Evolutionary conservation across 1,284 basidiomycete species (phyloP), one percentile per base, ranked within the genome.

Genomic region (Salmacisia buchloeana): DNA sequence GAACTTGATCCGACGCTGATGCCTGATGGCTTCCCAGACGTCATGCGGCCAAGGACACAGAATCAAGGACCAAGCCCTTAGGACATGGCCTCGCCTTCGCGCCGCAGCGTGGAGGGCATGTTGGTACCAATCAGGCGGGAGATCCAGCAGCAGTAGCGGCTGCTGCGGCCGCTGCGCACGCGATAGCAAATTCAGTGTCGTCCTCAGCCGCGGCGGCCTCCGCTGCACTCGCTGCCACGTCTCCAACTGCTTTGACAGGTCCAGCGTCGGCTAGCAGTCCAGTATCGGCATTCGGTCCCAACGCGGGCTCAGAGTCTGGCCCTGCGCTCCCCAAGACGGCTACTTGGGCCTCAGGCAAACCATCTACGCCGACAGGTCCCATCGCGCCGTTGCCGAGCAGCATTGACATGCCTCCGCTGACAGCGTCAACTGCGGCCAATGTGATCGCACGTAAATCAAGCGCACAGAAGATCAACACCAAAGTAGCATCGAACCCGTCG

Each of bases 311-410:
- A 21, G 60, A 61, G 34, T 72, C 73, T 41, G 69, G 65, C 18
- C 76, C 76, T 0, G 77, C 77, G 7, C 63, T 79, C 34, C 77
- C 77, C 10, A 77, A 77, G 69, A 79, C 77, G 18, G 77, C 77
- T 7, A 71, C 72, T 13, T 79, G 77, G 77, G 77, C 77, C 2
- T 76, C 76, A 1, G 74, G 75, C 29, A 74, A 71, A 52, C 72
- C 70, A n/a, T 29, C n/a, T 6, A 49, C 49, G 9, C 49, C 49
- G 2, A 59, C 61, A 33, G 65, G 63, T 18, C 60, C 59, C 27
- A 62, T 63, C 2, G 31, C 58, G 43, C 52, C 56, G 21, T 65
- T 27, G 59, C 69, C 39, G 59, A 65, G 73, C 36, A 72, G 74
- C 29, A 67, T 67, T 6, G 74, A 76, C 56, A 68, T 76, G 68